Evolutionary conservation across 1,284 basidiomycete genomes (phyloP).

Genomic region (Rhodotorula sp.): DNA sequence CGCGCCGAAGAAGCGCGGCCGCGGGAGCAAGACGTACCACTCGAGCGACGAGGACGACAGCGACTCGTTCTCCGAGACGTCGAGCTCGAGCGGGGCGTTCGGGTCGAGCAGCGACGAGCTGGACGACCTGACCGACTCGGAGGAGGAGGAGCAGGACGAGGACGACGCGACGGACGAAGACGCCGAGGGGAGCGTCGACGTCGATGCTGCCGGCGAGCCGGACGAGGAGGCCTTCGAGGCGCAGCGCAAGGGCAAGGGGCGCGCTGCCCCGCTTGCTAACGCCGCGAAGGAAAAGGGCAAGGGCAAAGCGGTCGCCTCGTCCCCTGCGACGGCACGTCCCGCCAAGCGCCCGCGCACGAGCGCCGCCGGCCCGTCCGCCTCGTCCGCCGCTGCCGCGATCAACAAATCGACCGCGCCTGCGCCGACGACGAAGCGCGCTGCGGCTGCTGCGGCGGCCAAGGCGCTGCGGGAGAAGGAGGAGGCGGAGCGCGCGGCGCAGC

Average conservation of each 20-base stretch:
- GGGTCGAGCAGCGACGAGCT: constrained; percentile 1
- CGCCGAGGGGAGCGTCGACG: neutral
- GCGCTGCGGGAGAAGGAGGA: neutral
- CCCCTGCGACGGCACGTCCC: neutral
- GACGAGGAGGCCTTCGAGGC: constrained; percentile 1
- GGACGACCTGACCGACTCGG: neutral
- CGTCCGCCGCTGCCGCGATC: no score
- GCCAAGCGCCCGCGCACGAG: neutral
- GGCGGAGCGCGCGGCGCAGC: neutral
- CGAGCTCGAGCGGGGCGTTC: neutral
- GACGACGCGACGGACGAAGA: neutral
- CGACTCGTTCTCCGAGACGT: neutral
- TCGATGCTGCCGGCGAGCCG: constrained; percentile 3
- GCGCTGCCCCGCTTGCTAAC: neutral
- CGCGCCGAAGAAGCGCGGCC: neutral
- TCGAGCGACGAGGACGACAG: constrained; percentile 1
- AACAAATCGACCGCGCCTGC: neutral
- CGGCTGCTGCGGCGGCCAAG: constrained; percentile 6
- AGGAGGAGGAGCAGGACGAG: constrained; percentile 1
- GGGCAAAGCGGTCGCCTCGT: neutral
- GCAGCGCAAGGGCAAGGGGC: neutral
- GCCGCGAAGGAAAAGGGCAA: constrained; percentile 6
- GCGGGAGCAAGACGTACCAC: neutral
- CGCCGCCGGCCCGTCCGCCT: no score
- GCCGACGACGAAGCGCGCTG: constrained; percentile 11